Evolutionary conservation across 2,329 filamentous ascomycete species (phyloP).

Genomic region (Penicillium glabrum): DNA sequence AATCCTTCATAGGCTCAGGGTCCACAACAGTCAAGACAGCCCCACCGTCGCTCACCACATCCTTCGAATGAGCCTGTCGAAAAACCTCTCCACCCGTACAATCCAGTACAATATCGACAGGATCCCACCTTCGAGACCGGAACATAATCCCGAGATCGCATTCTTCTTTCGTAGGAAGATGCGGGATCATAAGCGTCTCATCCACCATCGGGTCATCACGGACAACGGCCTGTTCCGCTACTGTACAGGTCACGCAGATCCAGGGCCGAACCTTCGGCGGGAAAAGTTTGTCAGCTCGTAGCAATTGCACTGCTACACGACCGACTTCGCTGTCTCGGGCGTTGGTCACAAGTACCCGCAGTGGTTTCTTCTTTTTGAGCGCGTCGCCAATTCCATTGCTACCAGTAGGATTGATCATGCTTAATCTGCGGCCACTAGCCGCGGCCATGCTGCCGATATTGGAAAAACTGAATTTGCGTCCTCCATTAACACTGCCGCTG

Average conservation of each 20-base stretch:
- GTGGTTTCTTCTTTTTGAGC: slow-evolving; percentile 9
- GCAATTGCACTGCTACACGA: slow-evolving; percentile 37
- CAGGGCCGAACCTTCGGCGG: slow-evolving; percentile 27
- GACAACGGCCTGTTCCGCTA: slow-evolving; percentile 28
- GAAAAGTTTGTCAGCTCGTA: slow-evolving; percentile 36
- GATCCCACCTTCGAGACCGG: slow-evolving; percentile 29
- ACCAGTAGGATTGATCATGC: background rate
- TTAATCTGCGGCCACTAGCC: background rate
- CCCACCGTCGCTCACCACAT: slow-evolving; percentile 35
- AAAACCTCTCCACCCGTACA: slow-evolving; percentile 37
- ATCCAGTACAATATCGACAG: slow-evolving; percentile 44
- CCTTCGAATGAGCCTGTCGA: slow-evolving; percentile 32
- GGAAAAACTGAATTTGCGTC: background rate
- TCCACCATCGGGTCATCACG: slow-evolving; percentile 32
- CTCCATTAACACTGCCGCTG: background rate
- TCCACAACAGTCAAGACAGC: slow-evolving; percentile 37
- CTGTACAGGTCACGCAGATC: slow-evolving; percentile 39
- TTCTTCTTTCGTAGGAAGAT: slow-evolving; percentile 22
- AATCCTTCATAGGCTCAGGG: slow-evolving; percentile 23
- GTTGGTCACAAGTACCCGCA: slow-evolving; percentile 42
- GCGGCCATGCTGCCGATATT: background rate
- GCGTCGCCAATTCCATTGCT: slow-evolving; percentile 4
- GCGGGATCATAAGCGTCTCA: slow-evolving; percentile 32
- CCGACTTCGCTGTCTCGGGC: slow-evolving; percentile 39
- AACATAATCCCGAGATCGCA: slow-evolving; percentile 35